Evolutionary conservation across 1,139 yeast species (phyloP).

Genomic region (Taphrina betulina): DNA sequence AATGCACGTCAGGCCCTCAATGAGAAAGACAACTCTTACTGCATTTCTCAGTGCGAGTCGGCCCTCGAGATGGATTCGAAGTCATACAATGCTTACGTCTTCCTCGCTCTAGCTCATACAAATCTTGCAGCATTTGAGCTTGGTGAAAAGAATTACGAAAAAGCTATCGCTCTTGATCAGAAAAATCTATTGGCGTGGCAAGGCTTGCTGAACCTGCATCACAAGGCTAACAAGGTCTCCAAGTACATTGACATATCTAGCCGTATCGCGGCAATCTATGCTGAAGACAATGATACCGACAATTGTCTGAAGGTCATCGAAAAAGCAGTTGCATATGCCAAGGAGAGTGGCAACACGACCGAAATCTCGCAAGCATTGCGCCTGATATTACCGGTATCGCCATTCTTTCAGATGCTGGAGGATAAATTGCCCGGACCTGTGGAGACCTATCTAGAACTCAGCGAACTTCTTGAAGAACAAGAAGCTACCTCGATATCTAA

Average conservation of each 20-base stretch:
- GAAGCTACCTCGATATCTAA: conserved; percentile 47
- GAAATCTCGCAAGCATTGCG: conserved; percentile 52
- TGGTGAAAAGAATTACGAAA: conserved; percentile 54
- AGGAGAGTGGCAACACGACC: conserved; percentile 42
- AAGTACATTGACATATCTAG: conserved; percentile 46
- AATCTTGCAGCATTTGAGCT: conserved; percentile 47
- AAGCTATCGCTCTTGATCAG: conserved; percentile 60
- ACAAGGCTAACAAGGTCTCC: conserved; percentile 49
- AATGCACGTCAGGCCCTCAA: conserved; percentile 22
- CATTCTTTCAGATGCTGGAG: conserved; percentile 59
- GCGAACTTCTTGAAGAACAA: conserved; percentile 50
- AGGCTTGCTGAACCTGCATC: conserved; percentile 63
- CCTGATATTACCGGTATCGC: conserved; percentile 62
- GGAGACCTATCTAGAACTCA: conserved; percentile 53
- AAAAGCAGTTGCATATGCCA: conserved; percentile 37
- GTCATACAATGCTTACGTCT: conserved; percentile 61
- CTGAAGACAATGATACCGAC: conserved; percentile 36
- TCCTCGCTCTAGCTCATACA: conserved; percentile 59
- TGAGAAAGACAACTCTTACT: conserved; percentile 18
- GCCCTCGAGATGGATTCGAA: conserved; percentile 53
- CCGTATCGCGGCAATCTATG: conserved; percentile 40
- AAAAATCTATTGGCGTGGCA: conserved; percentile 72
- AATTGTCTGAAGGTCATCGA: conserved; percentile 34
- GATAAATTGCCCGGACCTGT: conserved; percentile 55
- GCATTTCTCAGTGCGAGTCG: conserved; percentile 13